Evolutionary conservation across 2,329 filamentous ascomycete species (phyloP), one percentile per base, ranked within the genome.

Genomic region (Paecilomyces niveus): DNA sequence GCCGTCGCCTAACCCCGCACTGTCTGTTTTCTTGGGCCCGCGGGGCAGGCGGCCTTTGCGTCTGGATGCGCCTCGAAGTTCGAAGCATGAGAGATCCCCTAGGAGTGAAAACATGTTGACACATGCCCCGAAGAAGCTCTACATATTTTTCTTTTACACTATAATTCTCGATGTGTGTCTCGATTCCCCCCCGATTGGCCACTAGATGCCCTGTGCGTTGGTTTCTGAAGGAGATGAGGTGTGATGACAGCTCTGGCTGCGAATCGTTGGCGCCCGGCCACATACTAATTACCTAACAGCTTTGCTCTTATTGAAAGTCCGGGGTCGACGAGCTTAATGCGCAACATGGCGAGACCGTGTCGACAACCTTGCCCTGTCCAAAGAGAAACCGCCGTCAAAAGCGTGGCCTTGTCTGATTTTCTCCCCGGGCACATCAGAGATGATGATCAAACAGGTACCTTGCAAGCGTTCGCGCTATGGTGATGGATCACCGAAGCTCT

Each of bases 271-370:
- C 55, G 54, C 45, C 22, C 56, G 57, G 56, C 59, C 39, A 45
- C 56, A 58, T 65, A 64, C 63, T 60, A 62, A 71, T 72, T 71
- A 72, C 70, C 65, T 72, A 72, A 72, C 63, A 68, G 64, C 63
- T 69, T 70, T 55, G 54, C 57, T 35, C 39, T n/a, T 8, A 45
- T 45, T 45, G 39, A n/a, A 45, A 45, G 39, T 45, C 39, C n/a
- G 39, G 39, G 39, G 39, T 45, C 39, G 15, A 45, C 39, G 18
- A 45, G 39, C 39, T 45, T 45, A 45, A 45, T 45, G 39, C 39
- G 39, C 39, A 7, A 45, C n/a, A 15, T n/a, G 15, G 11, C 35
- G 26, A 29, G 26, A 29, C 26, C 26, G 26, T 29, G 26, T 29
- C 26, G 26, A 29, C 26, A 29, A 29, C 26, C 26, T 29, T 29